Base-by-base conservation (phyloP, 305 asterid genomes). In the Rubia peregrina region DNA sequence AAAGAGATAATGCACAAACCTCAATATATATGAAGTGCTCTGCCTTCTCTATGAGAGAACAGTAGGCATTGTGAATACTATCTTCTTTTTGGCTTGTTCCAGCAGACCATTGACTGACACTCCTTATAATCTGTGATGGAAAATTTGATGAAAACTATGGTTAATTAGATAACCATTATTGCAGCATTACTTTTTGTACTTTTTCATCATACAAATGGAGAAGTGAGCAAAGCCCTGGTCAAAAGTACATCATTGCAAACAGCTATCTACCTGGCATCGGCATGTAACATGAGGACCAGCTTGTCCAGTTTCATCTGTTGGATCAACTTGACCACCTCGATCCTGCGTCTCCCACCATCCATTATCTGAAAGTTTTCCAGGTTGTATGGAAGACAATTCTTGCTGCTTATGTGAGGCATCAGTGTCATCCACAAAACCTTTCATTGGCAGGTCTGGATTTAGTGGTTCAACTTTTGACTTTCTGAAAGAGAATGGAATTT, bases 81-180 rank as follows among this genome's bases (percentile, higher is more conserved):
- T 93, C 98, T 80, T 93, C 98, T 69, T 92, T 90, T 85, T 87
- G 94, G 74, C 86, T 88, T 74, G 91, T 90, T 73, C 98, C 98
- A 77, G 97, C 97, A 75, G 98, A 93, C 98, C 98, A 93, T 59
- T 93, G 96, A 82, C 96, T 83, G 75, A 90, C 98, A 77, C 98
- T 93, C 87, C 97, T 88, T 81, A 93, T 85, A 69, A 93, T 84
- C 98, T 51, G 57, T 51, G 57, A 51, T 90, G 78, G 49, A 51
- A 73, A 48, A 42, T 56, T 57, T 48, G 21, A 40, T 22, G 21
- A 68, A 68, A 67, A 51, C 66, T 38, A 26, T 49, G 76, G 1
- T 22, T 40, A 63, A 6, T 14, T 16, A 61, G 16, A 55, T 44
- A 60, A 55, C 5, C 7, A 59, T 6, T 36, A 59, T 1, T 48